These are phyloP conservation scores for Debaryomyces sp. DNA, from an alignment of 1,139 yeast species.

Conservation along the genomic window DNA sequence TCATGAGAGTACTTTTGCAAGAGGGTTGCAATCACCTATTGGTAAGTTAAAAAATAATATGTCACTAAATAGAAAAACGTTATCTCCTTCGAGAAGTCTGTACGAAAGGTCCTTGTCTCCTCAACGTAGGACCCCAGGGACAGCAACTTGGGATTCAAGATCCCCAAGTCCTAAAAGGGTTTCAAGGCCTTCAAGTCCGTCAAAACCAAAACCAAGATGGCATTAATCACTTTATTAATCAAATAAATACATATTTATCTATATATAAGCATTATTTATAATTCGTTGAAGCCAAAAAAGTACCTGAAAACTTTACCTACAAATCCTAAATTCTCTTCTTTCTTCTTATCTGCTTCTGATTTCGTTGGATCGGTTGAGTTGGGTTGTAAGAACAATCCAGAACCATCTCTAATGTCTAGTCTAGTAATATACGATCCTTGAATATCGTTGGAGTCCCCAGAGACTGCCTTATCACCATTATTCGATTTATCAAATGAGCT, in stretches of 20 bases:
- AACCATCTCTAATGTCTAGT: conserved; percentile 46
- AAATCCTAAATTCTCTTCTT: conserved; percentile 36
- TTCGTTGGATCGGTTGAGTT: conserved; percentile 21
- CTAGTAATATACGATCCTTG: conserved; percentile 23
- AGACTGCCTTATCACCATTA: conserved; percentile 7
- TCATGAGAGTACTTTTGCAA: background rate
- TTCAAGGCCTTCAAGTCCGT: conserved; percentile 10
- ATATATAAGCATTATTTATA: conserved; percentile 20
- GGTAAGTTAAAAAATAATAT: conserved; percentile 3
- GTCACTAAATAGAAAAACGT: conserved; percentile 3
- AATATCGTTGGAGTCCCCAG: conserved; percentile 13
- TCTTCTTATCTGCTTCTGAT: conserved; percentile 23
- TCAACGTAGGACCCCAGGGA: background rate
- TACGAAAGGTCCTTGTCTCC: conserved; percentile 7
- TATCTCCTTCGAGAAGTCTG: conserved; percentile 8
- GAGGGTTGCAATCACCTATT: conserved; percentile 6
- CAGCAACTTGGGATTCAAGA: conserved; percentile 1
- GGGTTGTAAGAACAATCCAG: conserved; percentile 39
- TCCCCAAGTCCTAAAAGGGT: conserved; percentile 5
- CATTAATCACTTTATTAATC: conserved; percentile 4
- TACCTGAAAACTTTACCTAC: conserved; percentile 38
- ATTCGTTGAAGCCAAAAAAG: conserved; percentile 50
- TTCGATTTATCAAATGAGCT: conserved; percentile 6
- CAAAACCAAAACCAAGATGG: conserved; percentile 9
- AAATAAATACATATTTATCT: conserved; percentile 6